phyloP scores from a whole-genome alignment of 2,329 filamentous ascomycete species.

The Knoxdaviesia capensis region DNA sequence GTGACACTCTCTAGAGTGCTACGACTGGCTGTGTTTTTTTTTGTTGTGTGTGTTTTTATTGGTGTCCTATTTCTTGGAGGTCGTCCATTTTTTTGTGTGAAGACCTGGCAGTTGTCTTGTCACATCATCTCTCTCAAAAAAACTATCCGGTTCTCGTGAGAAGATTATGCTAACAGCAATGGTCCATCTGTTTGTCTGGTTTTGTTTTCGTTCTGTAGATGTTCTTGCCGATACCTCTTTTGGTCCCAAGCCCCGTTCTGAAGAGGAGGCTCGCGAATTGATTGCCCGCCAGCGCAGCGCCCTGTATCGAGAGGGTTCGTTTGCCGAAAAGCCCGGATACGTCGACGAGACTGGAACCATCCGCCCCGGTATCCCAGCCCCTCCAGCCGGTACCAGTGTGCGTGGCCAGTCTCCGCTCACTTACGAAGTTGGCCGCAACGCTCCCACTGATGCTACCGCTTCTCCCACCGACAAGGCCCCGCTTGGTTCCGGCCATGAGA shows the following conservation, averaged over 20 bases:
- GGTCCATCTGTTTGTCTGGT: too few relatives aligned
- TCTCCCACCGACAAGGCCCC: conserved; percentile 26
- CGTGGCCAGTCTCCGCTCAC: conserved; percentile 65
- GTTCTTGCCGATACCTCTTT: conserved; percentile 22
- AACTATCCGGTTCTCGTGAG: conserved; percentile 1
- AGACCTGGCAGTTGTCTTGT: too few relatives aligned
- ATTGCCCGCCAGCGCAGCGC: conserved; percentile 92
- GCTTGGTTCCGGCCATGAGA: conserved; percentile 19
- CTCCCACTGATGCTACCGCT: conserved; percentile 14
- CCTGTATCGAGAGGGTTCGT: conserved; percentile 61
- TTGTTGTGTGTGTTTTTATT: too few relatives aligned
- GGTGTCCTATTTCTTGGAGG: too few relatives aligned
- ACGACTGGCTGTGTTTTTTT: too few relatives aligned
- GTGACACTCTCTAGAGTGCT: too few relatives aligned
- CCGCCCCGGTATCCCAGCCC: conserved; percentile 45
- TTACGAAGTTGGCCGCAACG: conserved; percentile 31
- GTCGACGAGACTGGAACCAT: conserved; percentile 46
- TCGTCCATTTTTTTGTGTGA: too few relatives aligned
- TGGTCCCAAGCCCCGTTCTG: conserved; percentile 61
- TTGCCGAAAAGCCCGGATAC: conserved; percentile 46
- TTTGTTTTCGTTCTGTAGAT: conserved; percentile 17
- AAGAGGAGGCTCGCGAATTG: conserved; percentile 88
- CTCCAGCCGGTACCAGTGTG: conserved; percentile 30
- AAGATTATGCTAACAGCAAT: conserved; percentile 2
- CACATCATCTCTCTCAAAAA: conserved; percentile 2